phyloP scores from a whole-genome alignment of 306 rosid species.

The Cicer cuneatum region DNA sequence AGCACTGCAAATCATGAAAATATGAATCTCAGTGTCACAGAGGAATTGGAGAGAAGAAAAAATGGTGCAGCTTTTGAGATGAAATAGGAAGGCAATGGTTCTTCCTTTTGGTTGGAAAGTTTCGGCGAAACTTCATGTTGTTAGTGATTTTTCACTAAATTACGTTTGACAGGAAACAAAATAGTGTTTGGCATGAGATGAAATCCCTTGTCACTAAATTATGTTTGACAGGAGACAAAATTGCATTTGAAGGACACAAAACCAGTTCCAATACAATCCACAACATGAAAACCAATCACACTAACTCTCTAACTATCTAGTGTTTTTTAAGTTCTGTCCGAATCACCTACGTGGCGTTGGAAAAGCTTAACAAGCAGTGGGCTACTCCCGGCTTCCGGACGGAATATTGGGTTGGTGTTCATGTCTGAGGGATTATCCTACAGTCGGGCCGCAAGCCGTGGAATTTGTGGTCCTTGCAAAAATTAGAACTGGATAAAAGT shows the following conservation, averaged over 20 bases:
- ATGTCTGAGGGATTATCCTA: background rate
- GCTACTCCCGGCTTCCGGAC: background rate
- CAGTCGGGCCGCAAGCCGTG: background rate
- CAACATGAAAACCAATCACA: background rate
- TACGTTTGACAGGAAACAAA: no score
- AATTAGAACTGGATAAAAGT: background rate
- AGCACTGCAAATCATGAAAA: slow-evolving; percentile 58
- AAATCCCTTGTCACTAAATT: no score
- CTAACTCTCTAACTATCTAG: background rate
- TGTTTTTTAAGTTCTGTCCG: slow-evolving; percentile 9
- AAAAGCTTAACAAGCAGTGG: slow-evolving; percentile 10
- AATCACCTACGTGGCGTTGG: slow-evolving; percentile 8
- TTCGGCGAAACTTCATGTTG: no score
- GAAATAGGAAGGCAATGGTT: slow-evolving; percentile 16
- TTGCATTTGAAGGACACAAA: background rate
- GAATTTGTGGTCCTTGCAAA: slow-evolving; percentile 29
- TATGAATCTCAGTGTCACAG: slow-evolving; percentile 51
- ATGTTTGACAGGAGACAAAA: no score
- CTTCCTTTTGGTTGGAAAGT: no score
- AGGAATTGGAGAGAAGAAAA: slow-evolving; percentile 40
- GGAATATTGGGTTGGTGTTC: background rate
- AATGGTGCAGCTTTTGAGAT: slow-evolving; percentile 12
- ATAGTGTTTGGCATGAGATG: no score
- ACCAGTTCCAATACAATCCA: background rate
- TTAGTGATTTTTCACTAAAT: no score